Conservation (phyloP, 1,284 basidiomycete species). For the Apiotrichum domesticum region DNA sequence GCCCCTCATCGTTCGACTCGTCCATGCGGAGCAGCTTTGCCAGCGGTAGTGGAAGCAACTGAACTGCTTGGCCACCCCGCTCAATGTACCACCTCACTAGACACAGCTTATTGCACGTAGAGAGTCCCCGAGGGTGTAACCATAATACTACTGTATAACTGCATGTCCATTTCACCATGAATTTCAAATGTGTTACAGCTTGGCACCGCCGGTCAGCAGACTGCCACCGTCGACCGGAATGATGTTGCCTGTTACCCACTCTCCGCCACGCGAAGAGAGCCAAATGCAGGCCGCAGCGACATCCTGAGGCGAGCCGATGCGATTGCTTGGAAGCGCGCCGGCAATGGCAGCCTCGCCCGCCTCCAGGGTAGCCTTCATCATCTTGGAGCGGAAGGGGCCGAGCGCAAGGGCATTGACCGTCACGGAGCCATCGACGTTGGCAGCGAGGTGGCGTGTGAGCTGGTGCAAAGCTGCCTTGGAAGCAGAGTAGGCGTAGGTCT, state of each 20-base stretch:
- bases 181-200: slow-evolving; percentile 9
- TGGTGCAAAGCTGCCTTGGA: slow-evolving; percentile 54
- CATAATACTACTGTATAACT: no score
- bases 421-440: slow-evolving; percentile 59
- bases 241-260: slow-evolving; percentile 61
- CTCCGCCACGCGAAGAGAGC: slow-evolving; percentile 57
- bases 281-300: slow-evolving; percentile 59
- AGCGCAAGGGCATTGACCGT: slow-evolving; percentile 65
- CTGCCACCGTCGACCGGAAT: slow-evolving; percentile 58
- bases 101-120: no score
- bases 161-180: no score
- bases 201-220: slow-evolving; percentile 37
- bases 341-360: slow-evolving; percentile 52
- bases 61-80: no score
- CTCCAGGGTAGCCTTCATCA: slow-evolving; percentile 59
- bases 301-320: slow-evolving; percentile 61
- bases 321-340: slow-evolving; percentile 51
- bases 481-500: slow-evolving; percentile 65
- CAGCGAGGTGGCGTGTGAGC: slow-evolving; percentile 58
- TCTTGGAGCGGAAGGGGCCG: slow-evolving; percentile 49
- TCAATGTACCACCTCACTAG: no score
- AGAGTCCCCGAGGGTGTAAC: no score
- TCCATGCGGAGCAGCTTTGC: background rate
- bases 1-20: background rate
- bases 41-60: background rate